phyloP scores from a whole-genome alignment of 2,329 filamentous ascomycete species.

The Gnomoniopsis smithogilvyi region DNA sequence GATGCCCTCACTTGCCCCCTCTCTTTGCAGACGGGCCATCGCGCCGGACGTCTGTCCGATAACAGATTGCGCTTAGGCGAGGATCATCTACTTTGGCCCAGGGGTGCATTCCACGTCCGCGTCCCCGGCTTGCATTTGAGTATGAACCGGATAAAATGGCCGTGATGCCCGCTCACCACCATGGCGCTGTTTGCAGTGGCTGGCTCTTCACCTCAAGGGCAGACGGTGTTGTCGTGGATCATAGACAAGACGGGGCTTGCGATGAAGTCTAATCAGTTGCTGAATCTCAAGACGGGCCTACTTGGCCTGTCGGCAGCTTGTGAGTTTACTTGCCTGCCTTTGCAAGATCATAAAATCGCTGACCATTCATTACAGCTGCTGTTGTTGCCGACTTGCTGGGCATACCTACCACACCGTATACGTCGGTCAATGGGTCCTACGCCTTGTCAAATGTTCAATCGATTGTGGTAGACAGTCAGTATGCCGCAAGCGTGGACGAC shows the following conservation, averaged over 20 bases:
- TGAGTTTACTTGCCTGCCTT: neutral
- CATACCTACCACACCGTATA: constrained; percentile 13
- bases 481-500: constrained; percentile 37
- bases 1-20: neutral
- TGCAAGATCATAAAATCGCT: neutral
- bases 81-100: neutral
- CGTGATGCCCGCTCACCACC: neutral
- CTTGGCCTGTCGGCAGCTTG: constrained; percentile 9
- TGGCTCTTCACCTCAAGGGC: neutral
- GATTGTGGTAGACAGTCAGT: constrained; percentile 43
- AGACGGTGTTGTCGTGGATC: neutral
- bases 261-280: neutral
- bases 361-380: neutral
- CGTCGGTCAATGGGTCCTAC: neutral
- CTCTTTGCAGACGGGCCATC: neutral
- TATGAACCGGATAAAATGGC: constrained; percentile 8
- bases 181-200: neutral
- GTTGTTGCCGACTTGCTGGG: constrained; percentile 12
- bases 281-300: neutral
- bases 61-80: constrained; percentile 1
- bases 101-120: neutral
- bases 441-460: constrained; percentile 14
- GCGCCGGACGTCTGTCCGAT: neutral
- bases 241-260: neutral
- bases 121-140: too few relatives aligned